Base-by-base conservation (phyloP, 2,329 filamentous ascomycete species). In the Rhinocladiella similis region DNA sequence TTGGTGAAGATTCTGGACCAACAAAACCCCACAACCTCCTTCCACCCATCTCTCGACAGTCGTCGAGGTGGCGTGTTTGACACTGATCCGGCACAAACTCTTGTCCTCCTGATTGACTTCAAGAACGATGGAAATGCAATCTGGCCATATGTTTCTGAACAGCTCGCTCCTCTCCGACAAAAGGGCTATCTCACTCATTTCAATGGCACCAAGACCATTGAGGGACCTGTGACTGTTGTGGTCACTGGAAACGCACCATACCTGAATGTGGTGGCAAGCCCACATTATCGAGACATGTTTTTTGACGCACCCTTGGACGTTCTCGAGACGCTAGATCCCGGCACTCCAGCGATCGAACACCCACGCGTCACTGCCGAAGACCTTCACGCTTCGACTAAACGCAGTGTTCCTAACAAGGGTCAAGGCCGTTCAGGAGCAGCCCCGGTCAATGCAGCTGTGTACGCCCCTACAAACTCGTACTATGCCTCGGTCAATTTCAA, bases 401-500 rank as follows among this genome's bases (percentile, higher is more conserved):
- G 52, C 14, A 13, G 50, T 56, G n/a, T 58, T 57, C 33, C 50
- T 25, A 67, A 72, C 51, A 61, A 63, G 45, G 75, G 77, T 20
- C 80, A 82, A 69, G 80, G 79, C 53, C 69, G 71, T 14, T 58
- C 68, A 2, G 71, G 73, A 29, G 65, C 65, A 2, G 71, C 75
- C 25, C 72, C 75, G 60, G 68, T 69, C 0, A 66, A 66, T 3
- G 70, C 75, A 18, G 70, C 75, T 61, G 69, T 70, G 0, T 82
- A 79, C 70, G 73, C 77, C 62, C 48, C 65, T 5, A 74, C 74
- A 13, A 85, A 83, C 63, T 83, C 80, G 20, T 83, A 80, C 71
- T 85, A 84, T 67, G 82, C 83, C 14, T 81, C 77, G 4, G 75
- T 78, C 7, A 79, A 78, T 4, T 83, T 84, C 66, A 72, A 68